Base-by-base conservation (phyloP, 805 yeast genomes). In the Wickerhamiella occidentalis region DNA sequence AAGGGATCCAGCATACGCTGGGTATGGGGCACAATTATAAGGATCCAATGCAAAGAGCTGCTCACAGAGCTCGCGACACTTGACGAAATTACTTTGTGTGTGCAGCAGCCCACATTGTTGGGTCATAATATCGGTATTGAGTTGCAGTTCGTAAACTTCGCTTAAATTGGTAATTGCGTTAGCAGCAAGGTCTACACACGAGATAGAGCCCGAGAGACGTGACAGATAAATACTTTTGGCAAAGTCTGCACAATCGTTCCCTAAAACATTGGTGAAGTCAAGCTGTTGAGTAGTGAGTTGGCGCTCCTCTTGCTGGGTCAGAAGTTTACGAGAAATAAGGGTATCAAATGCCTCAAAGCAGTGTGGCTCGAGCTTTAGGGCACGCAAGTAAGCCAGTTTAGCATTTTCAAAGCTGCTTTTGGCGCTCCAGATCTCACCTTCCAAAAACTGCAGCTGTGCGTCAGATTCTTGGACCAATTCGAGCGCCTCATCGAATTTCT, bases 261-360 rank as follows among this genome's bases (percentile, higher is more conserved):
- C 33, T 11, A 29, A 11, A 13, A 2, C 83, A 75, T 47, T 76
- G 40, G 82, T 76, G 61, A 86, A 85, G 54, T 80, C 77, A 37
- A 86, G 65, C 25, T 73, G 62, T 9, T 74, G 68, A 8, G 38
- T 33, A 8, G 87, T 62, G 33, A 92, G 51, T 25, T 43, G 29
- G 48, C 51, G 51, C 52, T 64, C 65, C 59, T 90, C 96, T 15
- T 69, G 64, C 0, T 96, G 95, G 0, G 92, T 76, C 65, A 90
- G 67, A 57, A 86, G 72, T 59, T 80, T 81, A 56, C 82, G 82
- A 40, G 74, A 67, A 1, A 84, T 74, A 46, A 90, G 72, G 60
- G 83, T 87, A 57, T 84, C 77, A 62, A 86, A 86, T 0, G 97
- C 96, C 56, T 90, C 98, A 63, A 71, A 90, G 64, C 96, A 92